Base-by-base conservation (phyloP, 192 early-diverging fungal genomes). In the Coemansia brasiliensis region DNA sequence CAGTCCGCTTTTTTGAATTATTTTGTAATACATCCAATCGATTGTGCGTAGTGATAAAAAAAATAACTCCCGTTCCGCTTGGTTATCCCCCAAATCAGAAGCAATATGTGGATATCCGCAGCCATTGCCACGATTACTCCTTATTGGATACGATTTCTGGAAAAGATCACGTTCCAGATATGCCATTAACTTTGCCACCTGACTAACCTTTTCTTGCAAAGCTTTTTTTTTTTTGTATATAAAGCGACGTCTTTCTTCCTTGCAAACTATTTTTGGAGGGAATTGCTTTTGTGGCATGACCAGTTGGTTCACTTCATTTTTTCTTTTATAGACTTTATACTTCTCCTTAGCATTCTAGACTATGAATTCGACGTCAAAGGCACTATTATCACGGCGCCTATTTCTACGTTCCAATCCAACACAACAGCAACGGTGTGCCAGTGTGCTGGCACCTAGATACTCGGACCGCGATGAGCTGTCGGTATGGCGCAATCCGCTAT, bases 191-290 rank as follows among this genome's bases (percentile, higher is more conserved):
- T 10, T 10, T 35, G 32, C 32, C 32, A 35, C 7, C 32, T 35
- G 32, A 35, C 46, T 49, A 15, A 7, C n/a, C 24, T 27, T 49
- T 16, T 26, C 7, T 24, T 11, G 22, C 21, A 35, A 35, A 35
- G 5, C 11, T 16, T n/a, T n/a, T n/a, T n/a, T n/a, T n/a, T n/a
- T n/a, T 48, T 25, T 25, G 12, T 15, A 49, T 26, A 49, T 49
- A 49, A 26, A 26, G 17, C 21, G 10, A 26, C 38, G 37, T 45
- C 7, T 12, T 55, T 27, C 22, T 37, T 18, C 12, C 42, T 26
- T 55, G 35, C 25, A 61, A 20, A 46, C 55, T 55, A 17, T 53
- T 35, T 18, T 54, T 45, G n/a, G n/a, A n/a, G n/a, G n/a, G n/a
- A n/a, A n/a, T n/a, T n/a, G n/a, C n/a, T 20, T 43, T 22, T 21